Evolutionary conservation across 495 filamentous ascomycete species (phyloP), one percentile per base, ranked within the genome.

Genomic region (Penicillium desertorum): DNA sequence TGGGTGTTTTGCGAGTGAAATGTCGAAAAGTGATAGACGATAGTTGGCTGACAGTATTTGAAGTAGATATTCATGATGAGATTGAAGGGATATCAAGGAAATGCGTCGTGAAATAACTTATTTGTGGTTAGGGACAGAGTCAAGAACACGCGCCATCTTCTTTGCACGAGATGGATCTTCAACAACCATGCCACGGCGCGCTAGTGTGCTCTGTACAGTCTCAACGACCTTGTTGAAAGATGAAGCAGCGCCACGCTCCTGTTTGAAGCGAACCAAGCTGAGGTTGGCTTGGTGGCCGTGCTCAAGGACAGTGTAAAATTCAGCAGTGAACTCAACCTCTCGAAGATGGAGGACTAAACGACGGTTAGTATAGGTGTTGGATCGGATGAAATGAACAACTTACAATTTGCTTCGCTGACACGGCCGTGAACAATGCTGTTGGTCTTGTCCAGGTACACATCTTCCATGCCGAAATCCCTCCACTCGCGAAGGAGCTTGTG

Each of bases 191-290:
- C 78, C 80, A 14, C 83, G 79, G 37, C 69, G 70, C 60, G 69
- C 71, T 61, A 92, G 83, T 8, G 87, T 76, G 5, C 75, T 73
- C 45, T 83, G 76, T 43, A 97, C 76, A 4, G 85, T 83, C 32
- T 90, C 88, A n/a, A 96, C 80, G 7, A 96, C 88, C 61, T 84
- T 84, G 63, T 88, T 79, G 74, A 98, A 95, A 29, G 87, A 91
- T 51, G 84, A 88, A 2, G 89, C 92, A 0, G 92, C 91, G 17
- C 94, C 94, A 45, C 85, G 83, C 64, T 92, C 89, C 65, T 96
- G 93, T 29, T 87, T 91, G 73, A 97, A 89, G 16, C 89, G 85
- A 23, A 87, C 89, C 43, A 96, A 82, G 69, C 85, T 86, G 17
- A 96, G 80, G 54, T 83, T 83, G 51, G 83, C 79, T 62, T 80